These are phyloP conservation scores for Epichloe aotearoae DNA, from an alignment of 2,329 filamentous ascomycete genomes.

Conservation along the genomic window DNA sequence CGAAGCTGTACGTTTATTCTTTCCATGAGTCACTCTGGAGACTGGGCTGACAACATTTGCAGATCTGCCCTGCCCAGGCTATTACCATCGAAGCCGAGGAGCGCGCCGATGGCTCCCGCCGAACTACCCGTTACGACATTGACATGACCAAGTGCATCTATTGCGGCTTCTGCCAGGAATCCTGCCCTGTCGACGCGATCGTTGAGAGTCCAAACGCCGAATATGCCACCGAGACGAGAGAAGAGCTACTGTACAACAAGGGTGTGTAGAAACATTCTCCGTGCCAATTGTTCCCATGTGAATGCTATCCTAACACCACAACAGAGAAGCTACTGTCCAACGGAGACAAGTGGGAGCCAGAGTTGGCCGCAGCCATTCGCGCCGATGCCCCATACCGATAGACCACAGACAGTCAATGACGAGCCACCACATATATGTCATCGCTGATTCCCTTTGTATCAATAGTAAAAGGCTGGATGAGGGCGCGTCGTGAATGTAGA, in stretches of 20 bases:
- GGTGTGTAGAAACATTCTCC: conserved; percentile 23
- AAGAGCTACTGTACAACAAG: conserved; percentile 97
- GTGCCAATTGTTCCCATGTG: too few relatives aligned
- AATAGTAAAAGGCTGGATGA: not conserved
- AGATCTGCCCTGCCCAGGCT: conserved; percentile 91
- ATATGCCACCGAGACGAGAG: conserved; percentile 56
- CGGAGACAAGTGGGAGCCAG: conserved; percentile 95
- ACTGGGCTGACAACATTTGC: not conserved
- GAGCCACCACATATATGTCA: not conserved
- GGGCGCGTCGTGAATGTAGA: not conserved
- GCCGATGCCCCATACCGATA: conserved; percentile 89
- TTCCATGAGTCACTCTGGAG: not conserved
- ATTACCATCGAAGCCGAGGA: conserved; percentile 99
- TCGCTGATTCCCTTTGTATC: not conserved
- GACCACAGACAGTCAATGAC: not conserved
- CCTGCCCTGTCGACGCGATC: conserved; percentile 91
- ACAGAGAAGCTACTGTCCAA: conserved; percentile 74
- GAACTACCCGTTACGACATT: conserved; percentile 96
- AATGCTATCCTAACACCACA: conserved; percentile 9
- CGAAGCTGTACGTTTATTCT: conserved; percentile 51
- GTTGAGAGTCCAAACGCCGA: conserved; percentile 51
- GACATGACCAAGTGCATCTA: conserved; percentile 99
- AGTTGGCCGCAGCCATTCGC: conserved; percentile 80
- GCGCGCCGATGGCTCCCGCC: conserved; percentile 85
- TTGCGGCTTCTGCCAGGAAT: conserved; percentile 98